Percentiles rank a stretch among this genome's conserved stretches.
Conservation (phyloP, 139 green algal genomes). For the Micractinium sp. region DNA sequence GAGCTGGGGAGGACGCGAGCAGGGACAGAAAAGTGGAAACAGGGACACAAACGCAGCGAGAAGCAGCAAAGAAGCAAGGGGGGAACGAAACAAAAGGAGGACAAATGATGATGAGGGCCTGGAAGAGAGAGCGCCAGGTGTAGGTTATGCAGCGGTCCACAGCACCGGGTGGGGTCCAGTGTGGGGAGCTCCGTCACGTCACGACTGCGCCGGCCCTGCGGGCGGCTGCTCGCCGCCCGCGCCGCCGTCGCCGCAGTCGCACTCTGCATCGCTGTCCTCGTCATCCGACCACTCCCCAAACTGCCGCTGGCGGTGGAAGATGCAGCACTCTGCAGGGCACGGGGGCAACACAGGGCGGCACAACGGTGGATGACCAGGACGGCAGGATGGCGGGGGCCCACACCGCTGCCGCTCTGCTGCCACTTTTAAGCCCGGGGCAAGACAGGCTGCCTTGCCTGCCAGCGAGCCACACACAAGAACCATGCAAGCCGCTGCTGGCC, state of each 20-base stretch:
- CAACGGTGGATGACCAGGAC: background rate
- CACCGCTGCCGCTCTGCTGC: background rate
- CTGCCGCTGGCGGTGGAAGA: slow-evolving; percentile 79
- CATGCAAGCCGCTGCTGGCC: no score
- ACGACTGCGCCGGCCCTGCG: background rate
- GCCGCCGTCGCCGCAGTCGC: slow-evolving; percentile 13
- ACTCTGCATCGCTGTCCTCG: slow-evolving; percentile 75
- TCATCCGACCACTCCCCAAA: slow-evolving; percentile 90
- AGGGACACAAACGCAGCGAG: background rate
- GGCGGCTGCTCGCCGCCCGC: background rate
- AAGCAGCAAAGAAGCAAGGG: background rate
- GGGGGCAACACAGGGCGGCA: background rate
- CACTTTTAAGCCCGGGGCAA: no score
- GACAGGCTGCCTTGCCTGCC: no score
- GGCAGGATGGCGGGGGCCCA: background rate
- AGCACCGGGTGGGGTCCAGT: no score
- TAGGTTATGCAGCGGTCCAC: background rate
- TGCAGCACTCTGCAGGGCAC: slow-evolving; percentile 83
- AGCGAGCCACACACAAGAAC: no score
- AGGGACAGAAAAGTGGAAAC: background rate
- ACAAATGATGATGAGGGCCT: background rate
- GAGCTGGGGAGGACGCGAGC: background rate
- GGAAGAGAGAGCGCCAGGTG: background rate
- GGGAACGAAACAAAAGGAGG: background rate
- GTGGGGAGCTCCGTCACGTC: no score